Evolutionary conservation across 1,139 yeast species (phyloP).

Genomic region (Wickerhamomyces sp.): DNA sequence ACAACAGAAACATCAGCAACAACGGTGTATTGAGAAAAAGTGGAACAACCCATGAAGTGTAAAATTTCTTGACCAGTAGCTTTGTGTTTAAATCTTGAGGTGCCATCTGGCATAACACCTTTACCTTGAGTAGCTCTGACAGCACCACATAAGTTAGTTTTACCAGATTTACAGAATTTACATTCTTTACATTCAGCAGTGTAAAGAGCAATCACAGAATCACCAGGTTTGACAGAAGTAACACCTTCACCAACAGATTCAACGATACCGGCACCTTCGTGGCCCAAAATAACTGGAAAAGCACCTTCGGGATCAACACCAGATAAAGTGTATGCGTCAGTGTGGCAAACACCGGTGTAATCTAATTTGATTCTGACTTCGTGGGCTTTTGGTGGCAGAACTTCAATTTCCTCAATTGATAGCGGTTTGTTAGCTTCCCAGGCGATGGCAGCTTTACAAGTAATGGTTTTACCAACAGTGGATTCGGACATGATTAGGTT

Average conservation of each 20-base stretch:
- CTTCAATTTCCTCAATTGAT: constrained; percentile 80
- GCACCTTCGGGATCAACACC: constrained; percentile 97
- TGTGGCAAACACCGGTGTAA: constrained; percentile 95
- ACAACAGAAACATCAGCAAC: constrained; percentile 98
- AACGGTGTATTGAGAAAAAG: constrained; percentile 95
- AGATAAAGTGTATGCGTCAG: constrained; percentile 93
- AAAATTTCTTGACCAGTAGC: constrained; percentile 77
- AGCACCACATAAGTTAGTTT: constrained; percentile 90
- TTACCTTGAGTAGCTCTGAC: constrained; percentile 90
- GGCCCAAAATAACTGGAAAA: constrained; percentile 89
- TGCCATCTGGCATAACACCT: constrained; percentile 96
- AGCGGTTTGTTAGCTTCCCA: constrained; percentile 94
- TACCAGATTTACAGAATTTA: constrained; percentile 91
- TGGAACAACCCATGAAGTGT: constrained; percentile 97
- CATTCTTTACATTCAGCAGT: constrained; percentile 96
- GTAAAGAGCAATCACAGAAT: constrained; percentile 85
- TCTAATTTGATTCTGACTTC: constrained; percentile 90
- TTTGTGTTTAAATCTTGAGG: constrained; percentile 67
- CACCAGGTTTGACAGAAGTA: constrained; percentile 81
- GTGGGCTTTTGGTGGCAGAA: constrained; percentile 91
- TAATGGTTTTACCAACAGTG: constrained; percentile 57
- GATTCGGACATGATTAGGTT: constrained; percentile 13
- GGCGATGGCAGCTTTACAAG: constrained; percentile 94
- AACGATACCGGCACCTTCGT: constrained; percentile 96
- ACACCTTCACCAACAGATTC: constrained; percentile 94